A percentile compares a stretch with the other conserved stretches of the same genome.
phyloP scores from a whole-genome alignment of 257 asterid species.

The Nicotiana otophora region DNA sequence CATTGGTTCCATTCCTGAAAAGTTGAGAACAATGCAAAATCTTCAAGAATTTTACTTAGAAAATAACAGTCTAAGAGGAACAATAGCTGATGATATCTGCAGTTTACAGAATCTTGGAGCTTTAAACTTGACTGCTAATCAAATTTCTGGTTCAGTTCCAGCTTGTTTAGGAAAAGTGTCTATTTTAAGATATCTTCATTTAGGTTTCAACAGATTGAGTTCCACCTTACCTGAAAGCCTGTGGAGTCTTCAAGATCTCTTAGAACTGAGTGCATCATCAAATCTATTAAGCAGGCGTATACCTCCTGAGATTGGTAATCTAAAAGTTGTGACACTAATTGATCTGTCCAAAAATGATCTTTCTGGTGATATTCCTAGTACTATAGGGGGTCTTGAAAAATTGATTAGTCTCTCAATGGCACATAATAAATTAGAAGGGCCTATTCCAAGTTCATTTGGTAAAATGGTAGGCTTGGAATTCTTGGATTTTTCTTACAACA shows the following conservation, averaged over 20 bases:
- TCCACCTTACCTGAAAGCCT: slow-evolving; percentile 9
- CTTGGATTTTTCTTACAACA: slow-evolving; percentile 5
- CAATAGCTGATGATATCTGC: not conserved
- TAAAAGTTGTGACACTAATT: not conserved
- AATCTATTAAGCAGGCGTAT: slow-evolving; percentile 1
- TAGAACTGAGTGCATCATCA: not conserved
- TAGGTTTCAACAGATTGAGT: slow-evolving; percentile 2
- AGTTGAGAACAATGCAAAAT: not conserved
- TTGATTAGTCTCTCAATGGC: not conserved
- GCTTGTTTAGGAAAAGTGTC: slow-evolving; percentile 11
- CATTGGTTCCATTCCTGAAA: not conserved
- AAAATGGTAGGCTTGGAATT: not conserved
- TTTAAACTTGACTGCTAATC: not conserved
- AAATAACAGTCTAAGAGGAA: not conserved
- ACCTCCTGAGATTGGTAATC: slow-evolving; percentile 5
- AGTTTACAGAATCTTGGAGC: not conserved
- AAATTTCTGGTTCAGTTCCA: slow-evolving; percentile 12
- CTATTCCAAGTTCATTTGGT: slow-evolving; percentile 8
- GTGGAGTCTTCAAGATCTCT: slow-evolving; percentile 6
- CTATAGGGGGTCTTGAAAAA: not conserved
- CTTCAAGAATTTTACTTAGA: not conserved
- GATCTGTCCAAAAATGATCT: slow-evolving; percentile 6
- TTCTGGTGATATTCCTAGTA: not conserved
- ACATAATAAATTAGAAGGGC: slow-evolving; percentile 3
- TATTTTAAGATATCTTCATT: slow-evolving; percentile 1